Base-by-base conservation (phyloP, 148 eudicot genomes). In the Vaccinium myrtillus region DNA sequence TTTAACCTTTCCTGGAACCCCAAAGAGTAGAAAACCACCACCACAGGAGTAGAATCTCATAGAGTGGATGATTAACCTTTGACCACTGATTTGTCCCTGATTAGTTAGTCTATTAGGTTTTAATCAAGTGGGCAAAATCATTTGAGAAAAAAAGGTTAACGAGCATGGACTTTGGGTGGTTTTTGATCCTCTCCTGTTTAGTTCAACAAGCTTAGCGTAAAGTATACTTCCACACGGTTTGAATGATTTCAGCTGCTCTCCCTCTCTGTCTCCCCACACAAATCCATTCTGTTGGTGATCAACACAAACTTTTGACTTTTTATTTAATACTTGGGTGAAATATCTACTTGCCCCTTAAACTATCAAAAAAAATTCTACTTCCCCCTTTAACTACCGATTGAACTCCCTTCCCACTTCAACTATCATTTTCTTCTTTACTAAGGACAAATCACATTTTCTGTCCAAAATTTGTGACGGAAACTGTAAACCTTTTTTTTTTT, bases 41-140 rank as follows among this genome's bases (percentile, higher is more conserved):
- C 43, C 78, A 70, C 65, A 69, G n/a, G 50, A 36, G 0, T 36
- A 55, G 79, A 82, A 51, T 75, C 80, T 56, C 53, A 54, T 11
- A 25, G 59, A 16, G 32, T 76, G 73, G 48, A 48, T 76, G 43
- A 59, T 76, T 83, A 39, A 48, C 58, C 59, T 83, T 83, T 83
- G 85, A 83, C 85, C 81, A 76, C 21, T 83, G 48, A 21, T 76
- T 83, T 75, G 80, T 83, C 71, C 70, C 56, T 25, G 30, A 19
- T 39, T 65, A 48, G 18, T 43, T 43, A 43, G 6, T 23, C 46
- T 55, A 48, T 36, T 65, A 16, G 55, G 65, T 46, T 49, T 46
- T 81, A 54, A 65, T 63, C 54, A 1, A 25, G 48, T 67, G 50
- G 76, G 49, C 76, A 48, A 65, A 81, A 65, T 4, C 39, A 46